Evolutionary conservation across 345 rosid species (phyloP), one percentile per base, ranked within the genome.

Genomic region (Gossypium rotundifolium): DNA sequence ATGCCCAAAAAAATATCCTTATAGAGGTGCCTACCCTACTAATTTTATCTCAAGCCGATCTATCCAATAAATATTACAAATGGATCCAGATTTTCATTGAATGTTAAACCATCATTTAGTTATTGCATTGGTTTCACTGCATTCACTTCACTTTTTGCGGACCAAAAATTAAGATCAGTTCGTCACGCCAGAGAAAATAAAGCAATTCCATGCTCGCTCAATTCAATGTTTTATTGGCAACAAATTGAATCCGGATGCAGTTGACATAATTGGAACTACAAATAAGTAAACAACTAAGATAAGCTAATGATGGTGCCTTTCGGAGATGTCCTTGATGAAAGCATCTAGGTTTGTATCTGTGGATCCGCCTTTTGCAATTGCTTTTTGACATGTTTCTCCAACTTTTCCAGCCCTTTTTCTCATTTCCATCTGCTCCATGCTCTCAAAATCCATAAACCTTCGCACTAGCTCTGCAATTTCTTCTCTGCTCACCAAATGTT

Each of bases 331-430:
- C 44, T 71, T 71, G 48, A 79, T 54, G 40, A 71, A 71, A 65
- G 70, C 74, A 33, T 75, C 79, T 25, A 79, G 4, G 7, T 59
- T 75, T 4, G 11, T 65, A 11, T 55, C 40, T 1, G 77, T 72
- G 16, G 82, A 78, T 57, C 89, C 87, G 44, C 77, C 86, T 54
- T 75, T 27, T 13, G 62, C 70, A 55, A 72, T 46, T 3, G 83
- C 84, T 4, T 2, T 5, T 54, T 33, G 52, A 69, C 79, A 84
- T 7, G 55, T 11, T 33, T 76, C 70, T 60, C 44, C 18, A 14
- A 86, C 11, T 18, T 76, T 22, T 18, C 23, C 51, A 0, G 75
- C 81, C 54, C 83, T 77, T 72, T 4, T 17, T 54, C 81, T 77
- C 67, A 77, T 63, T 27, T 77, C 66, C 59, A 63, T 63, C 55